phyloP scores from a whole-genome alignment of 768 basidiomycete species.

The Tricholoma terreum region DNA sequence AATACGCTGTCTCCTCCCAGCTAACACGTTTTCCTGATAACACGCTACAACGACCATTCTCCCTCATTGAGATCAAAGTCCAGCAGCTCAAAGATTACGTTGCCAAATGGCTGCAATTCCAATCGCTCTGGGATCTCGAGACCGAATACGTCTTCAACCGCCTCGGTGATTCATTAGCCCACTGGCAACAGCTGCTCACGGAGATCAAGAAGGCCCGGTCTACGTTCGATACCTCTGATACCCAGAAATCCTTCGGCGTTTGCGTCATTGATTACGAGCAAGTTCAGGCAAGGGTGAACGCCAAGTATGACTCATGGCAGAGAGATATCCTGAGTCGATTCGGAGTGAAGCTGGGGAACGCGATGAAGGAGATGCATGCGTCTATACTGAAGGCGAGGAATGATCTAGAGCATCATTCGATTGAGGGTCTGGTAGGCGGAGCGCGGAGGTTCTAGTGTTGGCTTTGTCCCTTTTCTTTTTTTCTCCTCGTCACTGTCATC shows the following conservation, averaged over 20 bases:
- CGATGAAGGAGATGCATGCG: slow-evolving; percentile 98
- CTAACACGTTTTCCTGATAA: slow-evolving; percentile 71
- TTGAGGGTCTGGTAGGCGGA: slow-evolving; percentile 80
- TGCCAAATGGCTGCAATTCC: slow-evolving; percentile 98
- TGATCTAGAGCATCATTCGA: slow-evolving; percentile 94
- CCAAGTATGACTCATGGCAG: slow-evolving; percentile 99
- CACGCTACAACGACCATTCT: slow-evolving; percentile 78
- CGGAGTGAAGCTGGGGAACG: slow-evolving; percentile 87
- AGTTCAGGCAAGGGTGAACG: slow-evolving; percentile 95
- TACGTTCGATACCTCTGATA: slow-evolving; percentile 96
- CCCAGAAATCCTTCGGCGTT: slow-evolving; percentile 86
- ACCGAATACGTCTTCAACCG: slow-evolving; percentile 95
- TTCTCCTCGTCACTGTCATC: not conserved
- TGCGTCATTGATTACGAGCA: slow-evolving; percentile 97
- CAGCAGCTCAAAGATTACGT: slow-evolving; percentile 88
- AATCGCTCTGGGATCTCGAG: slow-evolving; percentile 97
- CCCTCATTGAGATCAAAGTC: slow-evolving; percentile 84
- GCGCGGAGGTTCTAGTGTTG: slow-evolving; percentile 46
- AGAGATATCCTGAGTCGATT: slow-evolving; percentile 90
- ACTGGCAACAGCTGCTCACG: slow-evolving; percentile 94
- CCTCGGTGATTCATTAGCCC: slow-evolving; percentile 87
- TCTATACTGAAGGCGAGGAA: slow-evolving; percentile 90
- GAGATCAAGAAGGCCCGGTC: slow-evolving; percentile 97
- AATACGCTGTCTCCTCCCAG: slow-evolving; percentile 34
- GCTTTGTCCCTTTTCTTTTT: not conserved